A percentile compares a stretch with the other conserved stretches of the same genome.
Evolutionary conservation across 2,329 filamentous ascomycete species (phyloP).

Genomic region (Sphaceloma murrayae): DNA sequence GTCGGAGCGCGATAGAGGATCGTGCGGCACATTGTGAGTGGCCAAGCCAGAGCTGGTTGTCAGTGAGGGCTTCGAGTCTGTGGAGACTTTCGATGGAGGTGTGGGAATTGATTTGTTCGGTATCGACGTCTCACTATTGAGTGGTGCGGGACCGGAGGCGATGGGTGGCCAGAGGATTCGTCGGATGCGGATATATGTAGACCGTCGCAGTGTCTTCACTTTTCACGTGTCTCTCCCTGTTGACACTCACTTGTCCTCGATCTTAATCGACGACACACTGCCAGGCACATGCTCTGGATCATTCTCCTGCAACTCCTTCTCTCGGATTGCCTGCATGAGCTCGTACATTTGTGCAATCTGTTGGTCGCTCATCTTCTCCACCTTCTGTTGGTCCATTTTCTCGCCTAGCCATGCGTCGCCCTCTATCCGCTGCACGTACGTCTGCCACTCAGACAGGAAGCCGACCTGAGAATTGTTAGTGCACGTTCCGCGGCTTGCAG

Average conservation of each 20-base stretch:
- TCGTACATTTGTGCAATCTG: conserved; percentile 92
- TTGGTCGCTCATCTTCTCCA: conserved; percentile 93
- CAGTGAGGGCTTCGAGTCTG: neutral
- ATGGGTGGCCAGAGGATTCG: too few species aligned
- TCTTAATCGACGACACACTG: neutral
- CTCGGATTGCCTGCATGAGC: conserved; percentile 72
- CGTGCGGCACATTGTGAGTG: conserved; percentile 15
- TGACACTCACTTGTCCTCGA: neutral
- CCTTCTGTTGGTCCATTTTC: conserved; percentile 70
- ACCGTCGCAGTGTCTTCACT: too few species aligned
- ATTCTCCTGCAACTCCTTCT: conserved; percentile 40
- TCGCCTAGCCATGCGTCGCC: conserved; percentile 77
- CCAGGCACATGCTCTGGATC: conserved; percentile 31
- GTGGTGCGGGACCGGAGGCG: too few species aligned
- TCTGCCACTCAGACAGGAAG: conserved; percentile 92
- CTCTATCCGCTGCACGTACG: conserved; percentile 86
- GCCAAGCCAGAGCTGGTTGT: too few species aligned
- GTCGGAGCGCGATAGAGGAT: conserved; percentile 1
- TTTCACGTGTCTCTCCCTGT: too few species aligned
- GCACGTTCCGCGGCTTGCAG: neutral
- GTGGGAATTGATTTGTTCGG: too few species aligned
- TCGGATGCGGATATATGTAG: too few species aligned
- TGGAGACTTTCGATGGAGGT: too few species aligned
- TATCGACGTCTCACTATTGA: too few species aligned
- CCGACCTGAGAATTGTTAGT: conserved; percentile 55